Evolutionary conservation across 2,329 filamentous ascomycete genomes (phyloP).

Genomic region (Pyrenochaeta sp.): DNA sequence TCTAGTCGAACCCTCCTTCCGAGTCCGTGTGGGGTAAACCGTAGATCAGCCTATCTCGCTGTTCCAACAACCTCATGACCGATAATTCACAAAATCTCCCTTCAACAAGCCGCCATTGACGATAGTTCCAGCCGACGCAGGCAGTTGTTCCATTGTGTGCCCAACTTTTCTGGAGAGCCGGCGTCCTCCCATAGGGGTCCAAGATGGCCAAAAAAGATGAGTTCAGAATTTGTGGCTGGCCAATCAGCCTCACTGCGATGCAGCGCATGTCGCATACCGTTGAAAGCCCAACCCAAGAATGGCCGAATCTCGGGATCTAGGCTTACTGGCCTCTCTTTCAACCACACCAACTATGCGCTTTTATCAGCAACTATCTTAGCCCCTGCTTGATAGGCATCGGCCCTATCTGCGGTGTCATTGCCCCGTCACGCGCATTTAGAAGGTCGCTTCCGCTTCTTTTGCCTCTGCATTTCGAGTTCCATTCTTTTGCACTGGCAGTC

Average conservation of each 20-base stretch:
- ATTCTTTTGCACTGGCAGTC: conserved; percentile 24
- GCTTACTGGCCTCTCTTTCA: conserved; percentile 21
- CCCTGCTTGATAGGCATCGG: conserved; percentile 31
- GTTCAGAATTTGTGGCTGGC: conserved; percentile 12
- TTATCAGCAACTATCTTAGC: conserved; percentile 41
- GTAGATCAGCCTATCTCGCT: conserved; percentile 20
- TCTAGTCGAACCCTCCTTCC: conserved; percentile 16
- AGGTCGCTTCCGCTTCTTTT: conserved; percentile 18
- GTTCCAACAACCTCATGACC: conserved; percentile 16
- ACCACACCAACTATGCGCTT: conserved; percentile 31
- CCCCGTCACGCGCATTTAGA: conserved; percentile 32
- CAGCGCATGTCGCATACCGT: conserved; percentile 21
- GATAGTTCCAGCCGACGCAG: conserved; percentile 14
- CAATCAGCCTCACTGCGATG: conserved; percentile 31
- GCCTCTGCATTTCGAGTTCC: conserved; percentile 28
- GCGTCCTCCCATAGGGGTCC: conserved; percentile 37
- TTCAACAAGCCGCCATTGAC: conserved; percentile 6
- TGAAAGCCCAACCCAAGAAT: conserved; percentile 11
- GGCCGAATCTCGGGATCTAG: conserved; percentile 35
- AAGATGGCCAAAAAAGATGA: conserved; percentile 10
- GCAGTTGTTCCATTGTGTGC: conserved; percentile 15
- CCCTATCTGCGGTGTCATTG: conserved; percentile 38
- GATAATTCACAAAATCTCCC: conserved; percentile 9
- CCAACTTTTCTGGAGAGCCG: conserved; percentile 36
- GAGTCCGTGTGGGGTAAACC: conserved; percentile 26